These are phyloP conservation scores for Chaetothyriales sp. DNA, from an alignment of 2,329 filamentous ascomycete species.

Conservation along the genomic window DNA sequence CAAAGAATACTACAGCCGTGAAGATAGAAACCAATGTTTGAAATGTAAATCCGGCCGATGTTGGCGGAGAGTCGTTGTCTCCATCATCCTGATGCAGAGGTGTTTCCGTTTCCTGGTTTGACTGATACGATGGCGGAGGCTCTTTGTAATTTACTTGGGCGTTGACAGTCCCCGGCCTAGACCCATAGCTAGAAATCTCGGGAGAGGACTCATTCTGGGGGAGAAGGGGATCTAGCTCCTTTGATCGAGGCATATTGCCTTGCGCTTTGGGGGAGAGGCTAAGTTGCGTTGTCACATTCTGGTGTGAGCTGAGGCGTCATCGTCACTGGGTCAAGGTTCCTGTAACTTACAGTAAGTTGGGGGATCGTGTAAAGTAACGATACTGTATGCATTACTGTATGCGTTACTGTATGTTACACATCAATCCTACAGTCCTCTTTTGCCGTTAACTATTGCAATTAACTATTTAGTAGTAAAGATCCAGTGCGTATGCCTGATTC, in stretches of 20 bases:
- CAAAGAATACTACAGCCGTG: slow-evolving; percentile 13
- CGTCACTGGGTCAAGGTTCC: no score
- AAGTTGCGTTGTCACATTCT: not conserved
- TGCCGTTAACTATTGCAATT: no score
- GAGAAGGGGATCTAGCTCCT: slow-evolving; percentile 17
- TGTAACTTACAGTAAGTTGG: no score
- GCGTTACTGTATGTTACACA: no score
- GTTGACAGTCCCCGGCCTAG: slow-evolving; percentile 3
- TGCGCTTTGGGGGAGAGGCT: not conserved
- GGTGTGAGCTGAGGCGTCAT: no score
- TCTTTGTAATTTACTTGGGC: slow-evolving; percentile 2
- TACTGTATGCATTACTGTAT: no score
- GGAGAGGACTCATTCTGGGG: slow-evolving; percentile 17
- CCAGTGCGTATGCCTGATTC: no score
- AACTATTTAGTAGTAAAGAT: no score
- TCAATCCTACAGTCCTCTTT: no score
- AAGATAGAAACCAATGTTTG: slow-evolving; percentile 11
- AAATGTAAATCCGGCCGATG: slow-evolving; percentile 5
- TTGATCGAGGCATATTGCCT: not conserved
- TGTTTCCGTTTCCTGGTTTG: slow-evolving; percentile 6
- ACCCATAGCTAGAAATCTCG: slow-evolving; percentile 16
- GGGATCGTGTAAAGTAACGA: no score
- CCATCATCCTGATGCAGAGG: slow-evolving; percentile 6
- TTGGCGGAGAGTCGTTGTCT: no score
- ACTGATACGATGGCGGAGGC: not conserved